Evolutionary conservation across 805 yeast genomes (phyloP), one percentile per base, ranked within the genome.

Genomic region (Hemisphaericaspora nanyangensis): DNA sequence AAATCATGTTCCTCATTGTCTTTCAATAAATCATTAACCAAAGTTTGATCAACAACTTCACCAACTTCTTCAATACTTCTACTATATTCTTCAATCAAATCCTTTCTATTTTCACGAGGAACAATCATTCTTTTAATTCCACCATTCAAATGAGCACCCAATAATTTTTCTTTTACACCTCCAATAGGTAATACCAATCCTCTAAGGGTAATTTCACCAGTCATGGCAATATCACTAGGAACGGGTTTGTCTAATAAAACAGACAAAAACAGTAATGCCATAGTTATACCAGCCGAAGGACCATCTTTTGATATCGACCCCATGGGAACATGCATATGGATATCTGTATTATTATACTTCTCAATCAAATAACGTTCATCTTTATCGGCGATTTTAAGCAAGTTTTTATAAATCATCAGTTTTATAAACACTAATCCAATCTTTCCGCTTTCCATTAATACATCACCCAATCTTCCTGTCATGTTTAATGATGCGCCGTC

Each of bases 401-500:
- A 51, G 38, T 59, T 58, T 47, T 47, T 65, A 45, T 62, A 51
- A 12, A 69, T 47, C 35, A 84, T 71, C 44, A 80, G 76, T 40
- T 79, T 80, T 45, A 88, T 84, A 61, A 85, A 77, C 0, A 85
- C 78, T 37, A 80, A 60, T 0, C 93, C 93, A 46, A 89, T 84
- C 53, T 83, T 79, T 19, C 88, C 89, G 43, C 88, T 79, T 57
- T 88, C 96, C 54, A 81, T 72, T 31, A 88, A 71, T 1, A 88
- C 93, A 20, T 79, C 85, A 17, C 95, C 95, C 28, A 88, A 68
- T 43, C 85, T 73, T 15, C 96, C 96, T 0, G 96, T 88, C 65
- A 85, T 77, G 34, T 70, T 74, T 35, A 86, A 65, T 10, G 66
- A 50, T 49, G 61, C 45, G 5, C 55, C 55, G 12, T 37, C 17